Evolutionary conservation across 1,139 yeast species (phyloP), one percentile per base, ranked within the genome.

Genomic region (Nakaseomyces uthaithaninus): DNA sequence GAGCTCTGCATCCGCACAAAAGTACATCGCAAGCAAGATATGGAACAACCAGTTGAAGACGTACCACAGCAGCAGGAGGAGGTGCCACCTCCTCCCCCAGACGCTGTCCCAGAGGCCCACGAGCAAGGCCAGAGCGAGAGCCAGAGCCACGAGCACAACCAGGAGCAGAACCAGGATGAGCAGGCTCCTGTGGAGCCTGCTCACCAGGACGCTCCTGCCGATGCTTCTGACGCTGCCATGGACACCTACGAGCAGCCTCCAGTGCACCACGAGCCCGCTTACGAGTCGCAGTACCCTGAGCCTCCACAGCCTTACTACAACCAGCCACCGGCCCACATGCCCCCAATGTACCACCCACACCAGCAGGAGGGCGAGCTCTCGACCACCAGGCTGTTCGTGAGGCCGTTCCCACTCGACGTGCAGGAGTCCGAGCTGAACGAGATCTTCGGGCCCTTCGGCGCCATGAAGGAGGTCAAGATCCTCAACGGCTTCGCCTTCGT

Each of bases 401-500:
- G 75, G 64, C 77, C 77, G 18, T 66, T 72, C 49, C 73, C 74
- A 49, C 66, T 66, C 35, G 73, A 70, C 42, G 63, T 59, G 15
- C 61, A 57, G 43, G 69, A 65, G 45, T 80, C 78, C 47, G 82
- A 79, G 54, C 63, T 82, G 42, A 77, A 78, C 62, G 84, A 75
- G 43, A 77, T 76, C 59, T 81, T 82, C 56, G 63, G 77, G 12
- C 69, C 75, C 45, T 71, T 69, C 45, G 93, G 89, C 50, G 74
- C 81, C 39, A 66, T 82, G 52, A 67, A 69, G 48, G 86, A 80
- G 54, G 77, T 80, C 41, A 79, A 78, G 60, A 63, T 81, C 54
- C 71, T 79, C 73, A 77, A 80, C 57, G 89, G 89, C 36, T 80
- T 77, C 57, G 91, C 86, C 27, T 81, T 80, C 54, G 77, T 82